A percentile compares a stretch with the other conserved stretches of the same genome.
Conservation (phyloP, 2,329 filamentous ascomycete genomes). For the Fusarium euwallaceae region DNA sequence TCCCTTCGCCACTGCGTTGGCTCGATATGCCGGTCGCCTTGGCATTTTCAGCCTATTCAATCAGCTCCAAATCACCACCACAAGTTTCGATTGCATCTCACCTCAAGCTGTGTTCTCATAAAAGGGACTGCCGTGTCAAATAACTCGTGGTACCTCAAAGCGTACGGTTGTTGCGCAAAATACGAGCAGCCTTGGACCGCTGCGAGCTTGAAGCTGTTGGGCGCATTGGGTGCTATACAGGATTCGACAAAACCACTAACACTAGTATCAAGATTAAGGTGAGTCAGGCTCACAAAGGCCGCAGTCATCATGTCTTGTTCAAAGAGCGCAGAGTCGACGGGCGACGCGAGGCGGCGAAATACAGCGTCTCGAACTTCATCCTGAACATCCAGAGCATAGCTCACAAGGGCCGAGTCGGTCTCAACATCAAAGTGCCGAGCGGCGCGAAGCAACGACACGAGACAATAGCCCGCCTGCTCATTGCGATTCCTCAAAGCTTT, state of each 20-base stretch:
- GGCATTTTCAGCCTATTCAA: conserved; percentile 31
- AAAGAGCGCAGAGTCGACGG: conserved; percentile 64
- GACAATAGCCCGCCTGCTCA: conserved; percentile 75
- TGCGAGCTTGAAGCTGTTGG: conserved; percentile 72
- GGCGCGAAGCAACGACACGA: conserved; percentile 72
- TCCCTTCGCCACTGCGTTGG: conserved; percentile 25
- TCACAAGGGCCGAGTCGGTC: conserved; percentile 73
- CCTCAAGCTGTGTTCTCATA: conserved; percentile 69
- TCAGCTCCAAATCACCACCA: conserved; percentile 5
- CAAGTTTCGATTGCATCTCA: conserved; percentile 48
- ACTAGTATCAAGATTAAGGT: conserved; percentile 71
- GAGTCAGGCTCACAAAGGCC: conserved; percentile 73
- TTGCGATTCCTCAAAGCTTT: conserved; percentile 75
- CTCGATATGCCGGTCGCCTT: conserved; percentile 22
- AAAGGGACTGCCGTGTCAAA: conserved; percentile 69
- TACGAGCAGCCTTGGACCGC: conserved; percentile 73
- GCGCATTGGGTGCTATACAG: conserved; percentile 69
- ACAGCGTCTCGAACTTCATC: conserved; percentile 76
- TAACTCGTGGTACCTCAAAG: conserved; percentile 65
- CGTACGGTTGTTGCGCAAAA: conserved; percentile 67
- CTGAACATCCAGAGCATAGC: conserved; percentile 78
- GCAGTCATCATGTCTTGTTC: conserved; percentile 76
- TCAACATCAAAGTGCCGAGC: conserved; percentile 74
- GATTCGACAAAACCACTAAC: conserved; percentile 68
- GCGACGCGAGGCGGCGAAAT: conserved; percentile 66